phyloP scores from a whole-genome alignment of 2,329 filamentous ascomycete species.

The Diaporthe citri region DNA sequence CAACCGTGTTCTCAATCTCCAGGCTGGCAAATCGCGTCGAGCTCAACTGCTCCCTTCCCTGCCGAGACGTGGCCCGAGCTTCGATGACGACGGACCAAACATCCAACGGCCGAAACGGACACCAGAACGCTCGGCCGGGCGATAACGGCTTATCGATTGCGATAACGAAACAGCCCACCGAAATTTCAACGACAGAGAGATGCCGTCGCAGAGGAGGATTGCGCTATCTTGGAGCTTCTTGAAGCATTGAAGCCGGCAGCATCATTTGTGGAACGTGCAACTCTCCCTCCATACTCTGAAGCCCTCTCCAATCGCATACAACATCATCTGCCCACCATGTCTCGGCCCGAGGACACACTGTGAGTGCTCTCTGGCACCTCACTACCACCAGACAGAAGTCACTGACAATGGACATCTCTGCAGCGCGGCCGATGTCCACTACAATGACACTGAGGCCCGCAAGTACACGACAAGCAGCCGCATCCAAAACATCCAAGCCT shows the following conservation, averaged over 20 bases:
- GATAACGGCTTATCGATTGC: constrained; percentile 29
- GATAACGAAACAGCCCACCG: constrained; percentile 37
- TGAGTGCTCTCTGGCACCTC: constrained; percentile 57
- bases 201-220: neutral
- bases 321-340: constrained; percentile 73
- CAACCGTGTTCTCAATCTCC: constrained; percentile 35
- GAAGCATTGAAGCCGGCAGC: neutral
- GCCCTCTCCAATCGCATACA: neutral
- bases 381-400: constrained; percentile 38
- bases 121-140: neutral
- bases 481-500: constrained; percentile 94
- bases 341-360: constrained; percentile 95
- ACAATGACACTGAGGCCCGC: constrained; percentile 93
- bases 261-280: too few species aligned
- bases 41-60: constrained; percentile 35
- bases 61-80: constrained; percentile 19
- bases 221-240: neutral
- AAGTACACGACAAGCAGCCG: constrained; percentile 98
- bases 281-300: constrained; percentile 35
- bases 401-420: constrained; percentile 38
- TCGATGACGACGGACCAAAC: constrained; percentile 13
- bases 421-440: constrained; percentile 96
- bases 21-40: constrained; percentile 37
- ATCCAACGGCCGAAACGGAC: neutral
- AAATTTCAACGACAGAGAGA: constrained; percentile 33